Evolutionary conservation across 2,329 filamentous ascomycete species (phyloP), one percentile per base, ranked within the genome.

Genomic region (Fusarium buharicum): DNA sequence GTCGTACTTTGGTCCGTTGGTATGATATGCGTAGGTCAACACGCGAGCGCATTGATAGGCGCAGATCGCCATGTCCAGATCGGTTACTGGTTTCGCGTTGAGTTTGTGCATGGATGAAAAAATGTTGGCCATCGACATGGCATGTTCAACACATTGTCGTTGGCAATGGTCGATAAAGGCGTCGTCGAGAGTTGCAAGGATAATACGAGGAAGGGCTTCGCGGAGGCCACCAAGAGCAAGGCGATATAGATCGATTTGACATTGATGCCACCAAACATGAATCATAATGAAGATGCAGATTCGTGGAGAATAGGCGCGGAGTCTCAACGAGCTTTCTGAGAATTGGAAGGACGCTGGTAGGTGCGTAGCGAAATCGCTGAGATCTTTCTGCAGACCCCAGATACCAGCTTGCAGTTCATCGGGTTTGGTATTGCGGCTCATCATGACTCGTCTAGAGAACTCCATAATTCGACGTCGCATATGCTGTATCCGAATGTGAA

Each of bases 231-330:
- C 76, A 8, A 86, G 75, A 3, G 79, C 82, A 7, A 85, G 75
- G 2, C 84, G 81, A 60, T 84, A 86, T 3, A 86, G 74, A 65
- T 86, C 84, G 61, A 83, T 83, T 63, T 86, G 79, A 54, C 84
- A 86, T 59, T 86, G 84, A 24, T 82, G 77, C 83, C 83, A 86
- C 82, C 81, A 84, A 9, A 86, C 76, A 60, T 86, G 84, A 10
- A 85, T 86, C 83, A 85, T 86, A 66, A 86, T 75, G 55, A 84
- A 86, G 37, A 84, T 82, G 57, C 83, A 84, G 6, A 86, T 77
- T 4, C 84, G 77, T 3, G 83, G 81, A 1, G 84, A 86, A 64
- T 86, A 86, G 3, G 83, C 82, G 6, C 84, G 80, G 20, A 86
- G 74, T 13, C 83, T 79, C 4, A 86, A 74, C 27, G 85, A 86